Evolutionary conservation across 1,284 basidiomycete species (phyloP).

Genomic region (Cystobasidiaceae sp.): DNA sequence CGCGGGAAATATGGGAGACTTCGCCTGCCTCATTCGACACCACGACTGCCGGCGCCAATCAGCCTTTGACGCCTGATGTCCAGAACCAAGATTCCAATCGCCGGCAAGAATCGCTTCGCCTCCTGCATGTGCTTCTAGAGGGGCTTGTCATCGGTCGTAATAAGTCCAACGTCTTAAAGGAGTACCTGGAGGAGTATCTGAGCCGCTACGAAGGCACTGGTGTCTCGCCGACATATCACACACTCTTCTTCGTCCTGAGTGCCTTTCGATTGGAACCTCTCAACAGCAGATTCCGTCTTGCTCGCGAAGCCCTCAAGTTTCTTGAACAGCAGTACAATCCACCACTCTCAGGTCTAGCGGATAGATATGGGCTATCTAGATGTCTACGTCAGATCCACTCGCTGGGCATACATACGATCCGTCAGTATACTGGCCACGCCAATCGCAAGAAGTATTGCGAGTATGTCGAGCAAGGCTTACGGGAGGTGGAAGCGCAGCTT

Average conservation of each 20-base stretch:
- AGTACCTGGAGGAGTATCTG: slow-evolving; percentile 12
- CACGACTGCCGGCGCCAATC: too few relatives aligned
- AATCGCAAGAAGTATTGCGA: too few relatives aligned
- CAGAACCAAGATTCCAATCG: too few relatives aligned
- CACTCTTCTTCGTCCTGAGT: slow-evolving; percentile 22
- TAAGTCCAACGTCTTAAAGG: background rate
- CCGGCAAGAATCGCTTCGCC: background rate
- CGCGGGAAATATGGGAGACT: background rate
- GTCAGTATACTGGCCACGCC: too few relatives aligned
- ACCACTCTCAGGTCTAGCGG: background rate
- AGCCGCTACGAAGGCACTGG: background rate
- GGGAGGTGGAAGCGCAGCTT: too few relatives aligned
- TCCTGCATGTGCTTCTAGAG: slow-evolving; percentile 21
- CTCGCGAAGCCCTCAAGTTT: background rate
- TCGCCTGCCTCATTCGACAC: too few relatives aligned
- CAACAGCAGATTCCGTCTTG: background rate
- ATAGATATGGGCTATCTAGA: slow-evolving; percentile 1
- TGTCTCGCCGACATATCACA: slow-evolving; percentile 2
- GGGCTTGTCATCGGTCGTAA: slow-evolving; percentile 17
- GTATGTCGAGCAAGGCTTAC: too few relatives aligned
- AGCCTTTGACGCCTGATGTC: too few relatives aligned
- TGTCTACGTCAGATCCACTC: slow-evolving; percentile 20
- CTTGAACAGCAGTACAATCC: background rate
- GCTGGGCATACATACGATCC: too few relatives aligned
- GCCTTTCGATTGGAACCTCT: slow-evolving; percentile 3